Evolutionary conservation across 148 eudicot genomes (phyloP), one percentile per base, ranked within the genome.

Genomic region (Tetragonia tetragonoides): DNA sequence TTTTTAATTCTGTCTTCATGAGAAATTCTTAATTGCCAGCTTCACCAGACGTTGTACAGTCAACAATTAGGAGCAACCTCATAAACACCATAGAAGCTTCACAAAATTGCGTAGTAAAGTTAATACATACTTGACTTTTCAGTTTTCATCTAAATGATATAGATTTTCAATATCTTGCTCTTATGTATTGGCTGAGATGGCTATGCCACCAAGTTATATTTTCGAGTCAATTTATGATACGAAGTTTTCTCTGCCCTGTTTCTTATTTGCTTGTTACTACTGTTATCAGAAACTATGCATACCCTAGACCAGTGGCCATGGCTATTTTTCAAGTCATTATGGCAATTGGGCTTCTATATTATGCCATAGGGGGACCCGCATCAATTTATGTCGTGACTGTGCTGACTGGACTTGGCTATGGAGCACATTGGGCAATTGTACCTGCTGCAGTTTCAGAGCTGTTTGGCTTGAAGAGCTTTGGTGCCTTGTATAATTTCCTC

Each of bases 361-460:
- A 90, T 49, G 88, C 90, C 51, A 78, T 85, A 82, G 88, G 84
- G 57, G 78, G 83, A 85, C 88, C 90, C 0, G 90, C 83, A 63
- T 78, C 83, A 71, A 85, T 90, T 54, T 90, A 87, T 16, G 80
- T 88, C 1, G 84, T 86, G 40, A 88, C 89, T 0, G 81, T 90
- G 57, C 77, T 88, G 6, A 74, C 75, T 21, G 87, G 91, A 37
- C 77, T 87, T 20, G 85, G 90, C 39, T 90, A 87, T 62, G 91
- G 93, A 11, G 91, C 90, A 10, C 91, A 90, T 61, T 90, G 91
- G 91, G 91, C 87, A 15, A 83, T 90, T 14, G 86, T 85, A 70
- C 91, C 93, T 1, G 90, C 91, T 38, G 78, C 93, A 34, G 82
- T 84, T 54, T 90, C 91, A 10, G 93, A 90, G 80, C 77, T 85